Base-by-base conservation (phyloP, 2,329 filamentous ascomycete genomes). In the Dothiorella sarmentorum region DNA sequence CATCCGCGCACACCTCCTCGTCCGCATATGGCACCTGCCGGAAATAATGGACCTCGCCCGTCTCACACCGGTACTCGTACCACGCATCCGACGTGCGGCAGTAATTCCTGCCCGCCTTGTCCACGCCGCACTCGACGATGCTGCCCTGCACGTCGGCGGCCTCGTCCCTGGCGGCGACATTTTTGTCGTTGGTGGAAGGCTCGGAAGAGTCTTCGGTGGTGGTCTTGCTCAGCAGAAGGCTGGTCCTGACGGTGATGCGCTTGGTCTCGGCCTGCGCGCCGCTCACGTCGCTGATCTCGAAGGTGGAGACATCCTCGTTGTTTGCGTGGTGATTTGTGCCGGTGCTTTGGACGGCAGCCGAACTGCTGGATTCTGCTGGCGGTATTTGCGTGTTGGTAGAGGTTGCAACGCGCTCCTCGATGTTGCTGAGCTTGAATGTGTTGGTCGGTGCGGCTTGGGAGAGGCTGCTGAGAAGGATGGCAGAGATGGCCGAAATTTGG, bases 41-140 rank as follows among this genome's bases (percentile, higher is more conserved):
- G 47, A 37, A 51, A 31, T 51, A 51, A 13, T 7, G 7, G 20
- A 51, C 24, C 31, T 51, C 47, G 13, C 47, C 47, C 13, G 47
- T 51, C 47, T 51, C 47, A 10, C 47, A 51, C 15, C 47, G 22
- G 47, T 37, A 51, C 47, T 37, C 47, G 22, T 37, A 51, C 47
- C 47, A 51, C 7, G 31, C 47, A 22, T 51, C 47, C 31, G 47
- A 24, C 2, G 47, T 51, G 7, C 27, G 31, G 31, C 47, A 51
- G 31, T 51, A 51, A 37, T 51, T 51, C 31, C 47, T 37, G 31
- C 47, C 47, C 13, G 18, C 31, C 47, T 37, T 51, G 15, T 51
- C 47, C 11, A 51, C 18, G 10, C 47, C 31, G n/a, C 47, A 51
- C 29, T 35, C 47, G 5, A 22, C 31, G 18, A 51, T 20, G 11